Evolutionary conservation across 1,284 basidiomycete genomes (phyloP).

Genomic region (Marasmius oreades): DNA sequence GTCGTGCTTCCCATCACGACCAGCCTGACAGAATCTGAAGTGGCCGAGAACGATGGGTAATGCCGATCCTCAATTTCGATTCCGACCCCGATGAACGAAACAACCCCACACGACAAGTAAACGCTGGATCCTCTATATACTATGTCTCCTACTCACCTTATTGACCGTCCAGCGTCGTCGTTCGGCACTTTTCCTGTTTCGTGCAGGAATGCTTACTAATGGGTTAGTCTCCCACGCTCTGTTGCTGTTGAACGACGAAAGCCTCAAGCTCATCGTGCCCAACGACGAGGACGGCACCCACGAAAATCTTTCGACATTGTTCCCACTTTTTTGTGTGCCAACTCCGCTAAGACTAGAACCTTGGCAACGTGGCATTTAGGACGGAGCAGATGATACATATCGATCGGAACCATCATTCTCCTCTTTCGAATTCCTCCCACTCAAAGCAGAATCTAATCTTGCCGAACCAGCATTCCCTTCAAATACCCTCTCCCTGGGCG

Average conservation of each 20-base stretch:
- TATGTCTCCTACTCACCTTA: neutral
- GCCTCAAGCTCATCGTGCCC: slow-evolving; percentile 5
- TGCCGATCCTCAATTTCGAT: neutral
- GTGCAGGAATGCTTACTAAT: neutral
- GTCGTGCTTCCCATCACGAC: neutral
- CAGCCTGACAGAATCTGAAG: slow-evolving; percentile 1
- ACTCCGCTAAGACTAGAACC: neutral
- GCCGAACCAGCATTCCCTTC: slow-evolving; percentile 20
- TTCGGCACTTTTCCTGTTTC: neutral
- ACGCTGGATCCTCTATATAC: neutral
- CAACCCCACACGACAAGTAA: neutral
- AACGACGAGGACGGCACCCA: neutral
- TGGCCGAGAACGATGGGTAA: slow-evolving; percentile 5
- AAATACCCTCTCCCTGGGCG: neutral
- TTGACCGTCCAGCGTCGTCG: neutral
- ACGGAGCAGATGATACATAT: slow-evolving; percentile 50
- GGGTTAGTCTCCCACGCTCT: neutral
- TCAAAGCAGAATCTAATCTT: slow-evolving; percentile 45
- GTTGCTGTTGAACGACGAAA: slow-evolving; percentile 4
- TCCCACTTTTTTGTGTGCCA: neutral
- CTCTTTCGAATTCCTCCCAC: slow-evolving; percentile 32
- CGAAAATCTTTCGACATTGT: neutral
- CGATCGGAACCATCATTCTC: slow-evolving; percentile 49
- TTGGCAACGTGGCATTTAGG: slow-evolving; percentile 5
- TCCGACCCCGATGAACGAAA: neutral